Conservation (phyloP, 179 eudicot species). For the Carnegiea gigantea region DNA sequence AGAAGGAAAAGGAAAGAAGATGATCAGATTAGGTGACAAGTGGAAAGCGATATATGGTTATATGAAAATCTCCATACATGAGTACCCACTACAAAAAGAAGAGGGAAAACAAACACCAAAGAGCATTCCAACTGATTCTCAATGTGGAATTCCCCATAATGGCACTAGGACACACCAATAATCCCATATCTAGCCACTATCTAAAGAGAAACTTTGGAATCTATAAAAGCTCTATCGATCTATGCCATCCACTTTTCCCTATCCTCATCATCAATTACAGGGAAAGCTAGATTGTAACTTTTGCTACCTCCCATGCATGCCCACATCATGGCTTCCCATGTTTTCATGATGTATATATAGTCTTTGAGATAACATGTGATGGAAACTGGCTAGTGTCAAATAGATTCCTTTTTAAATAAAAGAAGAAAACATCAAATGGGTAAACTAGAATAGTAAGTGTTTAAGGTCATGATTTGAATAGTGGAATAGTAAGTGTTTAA, state of each 20-base stretch:
- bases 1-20: not conserved
- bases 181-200: conserved; percentile 1
- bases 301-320: not conserved
- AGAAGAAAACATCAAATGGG: too few relatives aligned
- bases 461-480: too few relatives aligned
- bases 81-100: conserved; percentile 1
- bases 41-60: not conserved
- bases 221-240: conserved; percentile 7
- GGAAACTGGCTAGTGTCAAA: not conserved
- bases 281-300: not conserved
- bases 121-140: not conserved
- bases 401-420: too few relatives aligned
- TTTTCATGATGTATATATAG: not conserved
- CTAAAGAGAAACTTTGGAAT: conserved; percentile 6
- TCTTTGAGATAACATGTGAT: not conserved
- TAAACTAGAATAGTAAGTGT: too few relatives aligned
- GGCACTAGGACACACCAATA: conserved; percentile 9
- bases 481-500: too few relatives aligned
- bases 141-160: conserved; percentile 7
- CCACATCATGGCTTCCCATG: conserved; percentile 1
- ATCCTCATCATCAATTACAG: conserved; percentile 8
- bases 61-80: not conserved
- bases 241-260: not conserved
- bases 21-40: not conserved
- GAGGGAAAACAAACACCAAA: conserved; percentile 2